phyloP scores from a whole-genome alignment of 2,329 filamentous ascomycete species.

The Mycogone perniciosa region DNA sequence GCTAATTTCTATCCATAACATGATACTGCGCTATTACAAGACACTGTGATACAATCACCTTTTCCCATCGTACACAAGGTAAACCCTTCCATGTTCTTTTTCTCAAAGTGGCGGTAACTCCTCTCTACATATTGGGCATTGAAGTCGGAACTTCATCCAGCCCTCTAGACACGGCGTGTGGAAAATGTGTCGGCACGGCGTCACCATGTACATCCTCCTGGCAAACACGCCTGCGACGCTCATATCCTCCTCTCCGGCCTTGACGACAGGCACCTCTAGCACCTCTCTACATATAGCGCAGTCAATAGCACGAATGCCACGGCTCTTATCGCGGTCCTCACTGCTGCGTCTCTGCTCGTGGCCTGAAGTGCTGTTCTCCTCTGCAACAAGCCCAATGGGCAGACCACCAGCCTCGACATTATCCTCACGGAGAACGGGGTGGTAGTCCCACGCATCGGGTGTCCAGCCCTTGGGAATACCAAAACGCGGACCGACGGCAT shows the following conservation, averaged over 20 bases:
- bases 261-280: conserved; percentile 80
- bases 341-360: conserved; percentile 25
- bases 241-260: conserved; percentile 47
- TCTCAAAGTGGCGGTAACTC: conserved; percentile 72
- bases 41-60: background rate
- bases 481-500: conserved; percentile 81
- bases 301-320: conserved; percentile 56
- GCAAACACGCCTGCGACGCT: conserved; percentile 66
- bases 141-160: conserved; percentile 89
- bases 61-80: background rate
- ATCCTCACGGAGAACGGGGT: conserved; percentile 80
- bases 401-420: conserved; percentile 71
- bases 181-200: conserved; percentile 93
- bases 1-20: background rate
- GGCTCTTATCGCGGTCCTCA: conserved; percentile 28
- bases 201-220: conserved; percentile 88
- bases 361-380: conserved; percentile 19
- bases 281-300: conserved; percentile 93
- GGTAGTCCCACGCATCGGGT: conserved; percentile 86
- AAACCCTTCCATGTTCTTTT: background rate
- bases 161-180: conserved; percentile 87
- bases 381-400: conserved; percentile 61
- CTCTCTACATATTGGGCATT: conserved; percentile 94
- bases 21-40: too few relatives aligned
- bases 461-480: conserved; percentile 65